Evolutionary conservation across 257 asterid genomes (phyloP).

Genomic region (Anisodus acutangulus): DNA sequence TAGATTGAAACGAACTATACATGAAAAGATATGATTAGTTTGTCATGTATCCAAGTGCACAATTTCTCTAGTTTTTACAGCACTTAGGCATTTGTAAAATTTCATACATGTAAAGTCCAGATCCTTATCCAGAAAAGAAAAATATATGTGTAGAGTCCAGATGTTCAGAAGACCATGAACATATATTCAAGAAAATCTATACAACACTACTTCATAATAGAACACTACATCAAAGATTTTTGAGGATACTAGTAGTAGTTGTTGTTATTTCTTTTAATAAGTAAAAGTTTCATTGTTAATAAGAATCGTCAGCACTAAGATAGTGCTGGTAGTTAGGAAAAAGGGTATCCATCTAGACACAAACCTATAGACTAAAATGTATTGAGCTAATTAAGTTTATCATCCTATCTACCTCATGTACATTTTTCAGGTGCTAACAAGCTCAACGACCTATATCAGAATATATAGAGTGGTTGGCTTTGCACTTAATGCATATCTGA

Average conservation of each 20-base stretch:
- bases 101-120: background rate
- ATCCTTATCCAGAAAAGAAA: background rate
- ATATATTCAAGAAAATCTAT: background rate
- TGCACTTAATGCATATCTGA: background rate
- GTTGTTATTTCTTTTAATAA: background rate
- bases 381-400: background rate
- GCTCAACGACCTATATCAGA: background rate
- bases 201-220: background rate
- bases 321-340: background rate
- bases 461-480: background rate
- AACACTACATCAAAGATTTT: background rate
- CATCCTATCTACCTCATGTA: background rate
- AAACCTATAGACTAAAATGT: background rate
- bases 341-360: background rate
- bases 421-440: background rate
- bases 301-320: background rate
- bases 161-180: background rate
- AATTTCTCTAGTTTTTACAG: background rate
- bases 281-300: too few species aligned
- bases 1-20: background rate
- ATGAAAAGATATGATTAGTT: background rate
- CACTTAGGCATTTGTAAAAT: background rate
- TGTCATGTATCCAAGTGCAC: background rate
- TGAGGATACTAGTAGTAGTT: background rate
- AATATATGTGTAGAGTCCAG: background rate